Conservation (phyloP, 2,329 filamentous ascomycete genomes). For the Raffaelea albimanens region DNA sequence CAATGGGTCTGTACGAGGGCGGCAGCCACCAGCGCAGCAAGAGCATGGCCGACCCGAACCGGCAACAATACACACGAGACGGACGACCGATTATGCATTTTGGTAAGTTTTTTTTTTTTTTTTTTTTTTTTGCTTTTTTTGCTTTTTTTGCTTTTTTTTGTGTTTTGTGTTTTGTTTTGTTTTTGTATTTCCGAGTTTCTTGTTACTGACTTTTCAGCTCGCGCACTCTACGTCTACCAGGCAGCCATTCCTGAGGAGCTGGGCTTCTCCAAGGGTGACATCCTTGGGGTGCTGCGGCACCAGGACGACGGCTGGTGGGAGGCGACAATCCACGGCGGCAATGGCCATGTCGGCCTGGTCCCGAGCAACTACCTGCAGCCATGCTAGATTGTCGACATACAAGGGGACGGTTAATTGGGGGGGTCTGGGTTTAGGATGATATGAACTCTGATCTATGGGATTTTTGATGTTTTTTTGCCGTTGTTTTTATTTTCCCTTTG, state of each 20-base stretch:
- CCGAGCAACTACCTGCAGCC: slow-evolving; percentile 60
- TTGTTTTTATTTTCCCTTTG: neutral
- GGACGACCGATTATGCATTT: slow-evolving; percentile 85
- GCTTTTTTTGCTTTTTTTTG: slow-evolving; percentile 1
- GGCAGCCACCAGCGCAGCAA: slow-evolving; percentile 58
- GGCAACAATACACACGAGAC: slow-evolving; percentile 71
- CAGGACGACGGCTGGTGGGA: slow-evolving; percentile 99
- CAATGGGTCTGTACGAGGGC: slow-evolving; percentile 49
- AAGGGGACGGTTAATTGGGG: slow-evolving; percentile 1
- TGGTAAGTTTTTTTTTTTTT: slow-evolving; percentile 50
- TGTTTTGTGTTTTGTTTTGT: neutral
- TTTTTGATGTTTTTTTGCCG: neutral
- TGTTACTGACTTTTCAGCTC: slow-evolving; percentile 45
- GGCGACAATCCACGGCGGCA: slow-evolving; percentile 73
- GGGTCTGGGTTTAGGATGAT: neutral
- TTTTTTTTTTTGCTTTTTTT: slow-evolving; percentile 2
- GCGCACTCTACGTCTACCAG: slow-evolving; percentile 88
- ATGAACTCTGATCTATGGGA: neutral
- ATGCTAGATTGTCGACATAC: slow-evolving; percentile 21
- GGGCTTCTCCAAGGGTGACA: slow-evolving; percentile 84
- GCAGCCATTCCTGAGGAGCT: slow-evolving; percentile 94
- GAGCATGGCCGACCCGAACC: slow-evolving; percentile 73
- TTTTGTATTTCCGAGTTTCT: neutral
- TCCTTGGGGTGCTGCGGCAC: slow-evolving; percentile 75
- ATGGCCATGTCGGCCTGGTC: slow-evolving; percentile 50